Conservation (phyloP, 2,329 filamentous ascomycete species). For the Trichocomaceae sp. region DNA sequence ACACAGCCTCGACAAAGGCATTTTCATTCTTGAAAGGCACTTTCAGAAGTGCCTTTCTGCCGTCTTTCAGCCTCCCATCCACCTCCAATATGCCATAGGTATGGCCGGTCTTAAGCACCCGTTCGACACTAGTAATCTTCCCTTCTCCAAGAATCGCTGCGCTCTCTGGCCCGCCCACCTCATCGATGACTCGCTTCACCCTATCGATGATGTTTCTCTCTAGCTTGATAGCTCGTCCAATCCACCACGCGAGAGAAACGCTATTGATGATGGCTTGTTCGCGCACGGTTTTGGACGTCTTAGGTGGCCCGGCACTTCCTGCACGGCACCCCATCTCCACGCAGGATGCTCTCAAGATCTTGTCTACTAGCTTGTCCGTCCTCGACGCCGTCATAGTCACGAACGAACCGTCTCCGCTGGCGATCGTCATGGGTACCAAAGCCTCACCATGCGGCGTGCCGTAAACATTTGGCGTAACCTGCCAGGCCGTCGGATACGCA, state of each 20-base stretch:
- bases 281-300: slow-evolving; percentile 8
- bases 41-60: slow-evolving; percentile 37
- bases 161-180: slow-evolving; percentile 48
- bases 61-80: not conserved
- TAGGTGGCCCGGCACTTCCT: slow-evolving; percentile 17
- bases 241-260: slow-evolving; percentile 40
- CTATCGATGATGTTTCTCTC: slow-evolving; percentile 47
- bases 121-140: slow-evolving; percentile 52
- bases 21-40: slow-evolving; percentile 70
- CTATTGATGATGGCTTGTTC: slow-evolving; percentile 12
- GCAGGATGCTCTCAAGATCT: slow-evolving; percentile 47
- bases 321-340: slow-evolving; percentile 49
- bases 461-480: slow-evolving; percentile 32
- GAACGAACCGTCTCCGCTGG: slow-evolving; percentile 41
- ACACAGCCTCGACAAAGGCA: not conserved
- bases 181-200: slow-evolving; percentile 45
- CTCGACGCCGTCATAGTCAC: slow-evolving; percentile 24
- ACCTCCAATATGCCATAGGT: slow-evolving; percentile 3
- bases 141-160: slow-evolving; percentile 56
- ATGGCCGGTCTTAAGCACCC: slow-evolving; percentile 2
- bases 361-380: slow-evolving; percentile 43
- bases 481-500: slow-evolving; percentile 41
- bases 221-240: slow-evolving; percentile 41
- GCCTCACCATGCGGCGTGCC: slow-evolving; percentile 20
- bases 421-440: slow-evolving; percentile 41